phyloP scores from a whole-genome alignment of 345 rosid species.

The Eucalyptus sp. region DNA sequence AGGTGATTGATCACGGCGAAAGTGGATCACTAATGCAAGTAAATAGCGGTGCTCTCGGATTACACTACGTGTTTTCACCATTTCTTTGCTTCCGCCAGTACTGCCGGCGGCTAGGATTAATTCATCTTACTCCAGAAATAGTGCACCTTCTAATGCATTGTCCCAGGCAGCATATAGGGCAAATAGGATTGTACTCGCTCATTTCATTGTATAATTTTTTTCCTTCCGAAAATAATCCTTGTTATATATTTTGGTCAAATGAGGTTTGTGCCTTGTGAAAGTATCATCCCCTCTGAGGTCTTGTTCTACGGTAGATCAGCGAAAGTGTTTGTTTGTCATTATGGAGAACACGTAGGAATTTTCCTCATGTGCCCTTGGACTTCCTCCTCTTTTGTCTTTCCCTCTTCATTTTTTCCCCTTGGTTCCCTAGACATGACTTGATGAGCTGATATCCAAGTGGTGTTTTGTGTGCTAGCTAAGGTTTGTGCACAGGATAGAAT shows the following conservation, averaged over 20 bases:
- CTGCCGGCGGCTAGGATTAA: neutral
- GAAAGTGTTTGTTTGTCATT: neutral
- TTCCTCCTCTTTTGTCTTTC: neutral
- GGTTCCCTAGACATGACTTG: neutral
- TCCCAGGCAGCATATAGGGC: slow-evolving; percentile 4
- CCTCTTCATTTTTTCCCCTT: neutral
- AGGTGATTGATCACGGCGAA: slow-evolving; percentile 35
- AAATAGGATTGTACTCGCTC: slow-evolving; percentile 4
- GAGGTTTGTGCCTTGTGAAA: slow-evolving; percentile 13
- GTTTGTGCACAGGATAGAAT: neutral
- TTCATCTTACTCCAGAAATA: neutral
- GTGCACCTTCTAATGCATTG: neutral
- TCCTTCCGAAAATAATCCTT: neutral
- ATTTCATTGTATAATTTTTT: slow-evolving; percentile 17
- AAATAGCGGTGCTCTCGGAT: slow-evolving; percentile 3
- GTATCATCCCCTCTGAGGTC: neutral
- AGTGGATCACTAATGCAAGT: neutral
- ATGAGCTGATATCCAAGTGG: neutral
- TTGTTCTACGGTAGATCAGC: neutral
- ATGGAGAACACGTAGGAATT: neutral
- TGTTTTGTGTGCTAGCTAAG: neutral
- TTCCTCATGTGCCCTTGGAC: neutral
- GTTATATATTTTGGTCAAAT: slow-evolving; percentile 12
- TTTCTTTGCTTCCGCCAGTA: neutral
- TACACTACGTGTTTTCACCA: neutral